These are phyloP conservation scores for Macroventuria anomochaeta DNA, from an alignment of 2,329 filamentous ascomycete species.

Conservation along the genomic window DNA sequence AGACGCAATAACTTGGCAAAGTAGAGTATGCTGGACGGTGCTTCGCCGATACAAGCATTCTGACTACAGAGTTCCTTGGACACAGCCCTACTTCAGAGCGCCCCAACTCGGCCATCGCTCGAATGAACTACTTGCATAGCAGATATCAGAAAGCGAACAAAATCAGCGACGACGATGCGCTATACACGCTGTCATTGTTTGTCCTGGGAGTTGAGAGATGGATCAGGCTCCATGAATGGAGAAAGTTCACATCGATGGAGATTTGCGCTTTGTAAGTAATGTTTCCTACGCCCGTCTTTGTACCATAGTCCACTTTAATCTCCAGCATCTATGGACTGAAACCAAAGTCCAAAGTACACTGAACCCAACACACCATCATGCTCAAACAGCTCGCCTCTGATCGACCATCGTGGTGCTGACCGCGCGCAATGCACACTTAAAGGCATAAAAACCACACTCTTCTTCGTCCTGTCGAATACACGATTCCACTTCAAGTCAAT, in stretches of 20 bases:
- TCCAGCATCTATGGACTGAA: not conserved
- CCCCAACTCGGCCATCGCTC: conserved; percentile 57
- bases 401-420: not conserved
- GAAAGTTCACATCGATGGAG: conserved; percentile 70
- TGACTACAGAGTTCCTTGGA: conserved; percentile 42
- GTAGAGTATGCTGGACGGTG: conserved; percentile 32
- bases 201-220: conserved; percentile 70
- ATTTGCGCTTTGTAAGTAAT: conserved; percentile 61
- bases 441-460: not conserved
- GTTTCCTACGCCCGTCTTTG: no score
- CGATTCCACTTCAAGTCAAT: not conserved
- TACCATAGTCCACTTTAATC: not conserved
- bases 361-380: not conserved
- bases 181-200: conserved; percentile 71
- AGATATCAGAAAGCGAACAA: conserved; percentile 64
- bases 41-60: conserved; percentile 42
- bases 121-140: conserved; percentile 69
- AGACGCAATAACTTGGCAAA: conserved; percentile 41
- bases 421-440: not conserved
- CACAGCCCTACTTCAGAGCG: conserved; percentile 44
- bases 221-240: conserved; percentile 73
- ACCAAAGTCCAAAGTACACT: not conserved
- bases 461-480: not conserved
- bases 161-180: conserved; percentile 68
- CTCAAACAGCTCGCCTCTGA: not conserved